A percentile compares a stretch with the other conserved stretches of the same genome.
These are phyloP conservation scores for Talaromyces liani DNA, from an alignment of 495 filamentous ascomycete genomes.

Conservation along the genomic window DNA sequence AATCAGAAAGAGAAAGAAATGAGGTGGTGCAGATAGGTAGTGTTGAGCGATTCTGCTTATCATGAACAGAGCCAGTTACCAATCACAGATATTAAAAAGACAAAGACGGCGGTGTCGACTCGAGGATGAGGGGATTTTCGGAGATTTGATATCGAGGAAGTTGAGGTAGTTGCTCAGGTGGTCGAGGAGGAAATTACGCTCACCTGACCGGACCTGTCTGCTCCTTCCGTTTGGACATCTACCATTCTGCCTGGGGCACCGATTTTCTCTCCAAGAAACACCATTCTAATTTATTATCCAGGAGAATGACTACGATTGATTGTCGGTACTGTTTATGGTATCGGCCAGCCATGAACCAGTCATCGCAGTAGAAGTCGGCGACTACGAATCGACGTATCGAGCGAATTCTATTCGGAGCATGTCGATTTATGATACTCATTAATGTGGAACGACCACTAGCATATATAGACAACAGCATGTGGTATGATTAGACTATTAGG, in stretches of 20 bases:
- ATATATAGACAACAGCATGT: neutral
- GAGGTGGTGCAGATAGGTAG: neutral
- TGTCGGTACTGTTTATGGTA: neutral
- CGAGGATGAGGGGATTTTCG: neutral
- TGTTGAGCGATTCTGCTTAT: neutral
- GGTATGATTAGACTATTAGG: neutral
- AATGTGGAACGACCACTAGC: neutral
- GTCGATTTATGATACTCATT: neutral
- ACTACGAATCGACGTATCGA: neutral
- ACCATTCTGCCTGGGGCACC: neutral
- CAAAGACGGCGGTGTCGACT: neutral
- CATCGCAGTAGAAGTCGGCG: neutral
- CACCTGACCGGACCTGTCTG: neutral
- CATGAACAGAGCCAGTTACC: neutral
- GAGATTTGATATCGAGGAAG: neutral
- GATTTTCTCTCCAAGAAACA: neutral
- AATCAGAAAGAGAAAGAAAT: neutral
- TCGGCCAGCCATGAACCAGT: neutral
- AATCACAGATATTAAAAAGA: neutral
- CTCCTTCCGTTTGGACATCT: neutral
- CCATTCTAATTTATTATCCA: neutral
- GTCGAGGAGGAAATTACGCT: neutral
- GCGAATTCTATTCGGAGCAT: neutral
- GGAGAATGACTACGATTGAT: no score
- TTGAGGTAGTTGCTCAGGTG: neutral